These are phyloP conservation scores for Aspergillus terreus DNA, from an alignment of 2,329 filamentous ascomycete genomes.

Conservation along the genomic window DNA sequence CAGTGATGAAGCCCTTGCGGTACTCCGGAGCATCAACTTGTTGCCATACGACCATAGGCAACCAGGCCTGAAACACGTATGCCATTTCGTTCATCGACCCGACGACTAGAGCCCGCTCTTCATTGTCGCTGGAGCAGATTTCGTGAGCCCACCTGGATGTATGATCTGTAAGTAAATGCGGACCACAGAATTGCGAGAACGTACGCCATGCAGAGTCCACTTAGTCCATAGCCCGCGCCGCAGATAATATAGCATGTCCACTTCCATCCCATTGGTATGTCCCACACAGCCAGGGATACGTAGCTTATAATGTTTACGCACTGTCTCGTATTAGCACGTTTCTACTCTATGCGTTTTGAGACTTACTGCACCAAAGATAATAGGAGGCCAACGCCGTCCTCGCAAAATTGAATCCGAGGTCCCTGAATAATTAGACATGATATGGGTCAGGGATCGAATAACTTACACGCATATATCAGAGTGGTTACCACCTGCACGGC, in stretches of 20 bases:
- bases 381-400: constrained; percentile 61
- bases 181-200: constrained; percentile 12
- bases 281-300: constrained; percentile 46
- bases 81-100: constrained; percentile 67
- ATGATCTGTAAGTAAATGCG: not conserved
- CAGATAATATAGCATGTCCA: constrained; percentile 61
- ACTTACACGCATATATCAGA: constrained; percentile 55
- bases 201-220: constrained; percentile 50
- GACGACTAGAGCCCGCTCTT: constrained; percentile 64
- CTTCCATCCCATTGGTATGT: constrained; percentile 54
- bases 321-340: constrained; percentile 6
- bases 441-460: accelerated
- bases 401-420: constrained; percentile 58
- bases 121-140: constrained; percentile 55
- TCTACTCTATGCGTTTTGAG: constrained; percentile 15
- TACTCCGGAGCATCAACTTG: constrained; percentile 61
- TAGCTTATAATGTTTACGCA: constrained; percentile 43
- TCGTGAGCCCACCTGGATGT: constrained; percentile 49
- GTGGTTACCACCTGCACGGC: constrained; percentile 58
- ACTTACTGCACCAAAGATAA: constrained; percentile 54
- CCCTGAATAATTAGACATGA: constrained; percentile 32
- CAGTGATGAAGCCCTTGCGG: constrained; percentile 57
- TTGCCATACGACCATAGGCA: constrained; percentile 65
- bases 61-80: constrained; percentile 66
- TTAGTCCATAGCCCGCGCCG: constrained; percentile 46